Evolutionary conservation across 768 basidiomycete species (phyloP), one percentile per base, ranked within the genome.

Genomic region (Scleroderma citrinum): DNA sequence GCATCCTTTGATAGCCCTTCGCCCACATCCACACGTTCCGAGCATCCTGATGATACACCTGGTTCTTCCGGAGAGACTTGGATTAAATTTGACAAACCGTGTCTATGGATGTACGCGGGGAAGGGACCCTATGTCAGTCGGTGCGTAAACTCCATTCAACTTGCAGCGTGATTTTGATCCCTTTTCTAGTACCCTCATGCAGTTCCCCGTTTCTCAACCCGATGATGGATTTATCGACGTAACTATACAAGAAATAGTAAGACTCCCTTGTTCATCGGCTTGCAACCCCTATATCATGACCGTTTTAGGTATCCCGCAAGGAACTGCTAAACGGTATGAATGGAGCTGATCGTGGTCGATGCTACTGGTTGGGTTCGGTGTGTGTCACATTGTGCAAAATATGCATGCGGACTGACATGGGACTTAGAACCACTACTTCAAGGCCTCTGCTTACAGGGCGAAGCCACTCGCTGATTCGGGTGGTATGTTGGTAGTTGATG

Each of bases 141-240:
- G 85, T 83, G 57, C 48, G 70, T 52, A 2, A 30, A 6, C 40
- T 34, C 2, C 3, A 19, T 26, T 16, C 3, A 14, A 29, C 14
- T 30, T 23, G 21, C 20, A 26, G 14, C 2, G 12, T 34, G 13
- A 30, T 17, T 7, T 44, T 51, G 17, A 47, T 32, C 34, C 11
- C n/a, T 26, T 26, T 35, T 13, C 51, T 45, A 85, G 85, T 16
- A 83, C 86, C 49, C 73, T 85, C 32, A 84, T 92, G 83, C 81
- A 88, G 21, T 93, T 92, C 60, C 92, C 89, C 0, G 82, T 88
- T 3, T 87, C 87, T 19, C 62, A 84, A 44, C 85, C 88, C 0
- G 79, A 86, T 51, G 88, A 93, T 58, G 88, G 89, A 0, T 64
- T 82, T 26, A 81, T 92, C 46, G 90, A 92, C 56, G 64, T 92